Base-by-base conservation (phyloP, 148 eudicot genomes). In the Cornus controversa region DNA sequence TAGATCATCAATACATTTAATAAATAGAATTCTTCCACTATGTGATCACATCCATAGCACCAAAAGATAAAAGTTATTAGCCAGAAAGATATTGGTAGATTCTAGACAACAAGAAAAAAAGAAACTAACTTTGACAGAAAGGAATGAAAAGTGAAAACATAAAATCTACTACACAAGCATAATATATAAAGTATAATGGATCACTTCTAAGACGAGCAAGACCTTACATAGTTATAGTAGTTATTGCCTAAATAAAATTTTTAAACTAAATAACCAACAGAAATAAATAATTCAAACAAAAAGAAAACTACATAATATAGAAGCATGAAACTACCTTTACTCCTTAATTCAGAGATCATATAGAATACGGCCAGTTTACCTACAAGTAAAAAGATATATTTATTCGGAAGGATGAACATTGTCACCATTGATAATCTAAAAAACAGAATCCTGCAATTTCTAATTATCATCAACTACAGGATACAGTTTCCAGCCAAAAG, bases 311-410 rank as follows among this genome's bases (percentile, higher is more conserved):
- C 47, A 75, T 82, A 53, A 77, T 77, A 82, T 75, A 85, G 80
- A 90, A 90, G 86, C 86, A 85, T 82, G 88, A 86, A 90, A 81
- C 98, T 94, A 94, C 98, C 98, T 92, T 93, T 85, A 92, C 87
- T 83, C 85, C 96, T 86, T 94, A 91, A 85, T 84, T 93, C 92
- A 90, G 97, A 89, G 91, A 90, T 92, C 97, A 89, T 86, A 88
- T 88, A 91, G 98, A 78, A 85, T 76, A 91, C 91, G 89, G 87
- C 96, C 91, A 92, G 78, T 86, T 90, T 87, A 91, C 97, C 97
- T 93, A 95, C 98, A 94, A 95, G 90, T 82, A 85, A 93, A 93
- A 93, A 93, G 91, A 90, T 80, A 83, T 81, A 80, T 92, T 95
- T 85, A 90, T 89, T 90, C 83, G 88, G 94, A 31, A 90, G 78